A percentile compares a stretch with the other conserved stretches of the same genome.
Evolutionary conservation across 208 protist genomes (phyloP).

Genomic region (Crithidia acanthocephali): DNA sequence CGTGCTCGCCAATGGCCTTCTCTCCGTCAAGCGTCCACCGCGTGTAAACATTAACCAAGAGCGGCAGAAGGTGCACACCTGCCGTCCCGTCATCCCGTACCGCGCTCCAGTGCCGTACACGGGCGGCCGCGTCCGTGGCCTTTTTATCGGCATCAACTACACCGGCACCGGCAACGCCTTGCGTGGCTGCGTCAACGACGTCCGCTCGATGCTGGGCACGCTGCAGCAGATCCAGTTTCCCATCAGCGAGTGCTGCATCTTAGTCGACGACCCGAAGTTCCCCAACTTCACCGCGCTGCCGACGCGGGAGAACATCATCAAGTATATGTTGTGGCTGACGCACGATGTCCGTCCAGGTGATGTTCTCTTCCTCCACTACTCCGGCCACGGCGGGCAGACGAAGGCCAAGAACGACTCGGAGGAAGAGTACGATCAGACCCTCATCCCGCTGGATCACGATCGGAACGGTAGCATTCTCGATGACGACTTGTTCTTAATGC

Average conservation of each 20-base stretch:
- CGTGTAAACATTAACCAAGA: conserved; percentile 65
- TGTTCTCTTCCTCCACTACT: conserved; percentile 92
- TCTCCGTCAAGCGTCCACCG: conserved; percentile 55
- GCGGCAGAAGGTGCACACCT: conserved; percentile 41
- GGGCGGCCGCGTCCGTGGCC: conserved; percentile 82
- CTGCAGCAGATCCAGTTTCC: conserved; percentile 85
- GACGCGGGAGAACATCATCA: conserved; percentile 84
- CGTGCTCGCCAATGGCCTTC: conserved; percentile 58
- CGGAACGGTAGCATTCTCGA: conserved; percentile 80
- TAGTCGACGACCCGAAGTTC: conserved; percentile 83
- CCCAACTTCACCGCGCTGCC: conserved; percentile 75
- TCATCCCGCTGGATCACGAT: conserved; percentile 85
- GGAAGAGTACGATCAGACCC: conserved; percentile 83
- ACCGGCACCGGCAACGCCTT: conserved; percentile 63
- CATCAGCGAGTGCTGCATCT: conserved; percentile 82
- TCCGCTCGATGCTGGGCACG: conserved; percentile 75
- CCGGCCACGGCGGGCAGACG: conserved; percentile 87
- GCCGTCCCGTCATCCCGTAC: conserved; percentile 78
- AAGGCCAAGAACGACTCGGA: conserved; percentile 51
- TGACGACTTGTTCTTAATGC: conserved; percentile 87
- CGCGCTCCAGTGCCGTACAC: conserved; percentile 73
- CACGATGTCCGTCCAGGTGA: conserved; percentile 80
- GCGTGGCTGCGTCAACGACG: conserved; percentile 90
- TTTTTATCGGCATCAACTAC: conserved; percentile 95
- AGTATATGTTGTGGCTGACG: conserved; percentile 88